These are phyloP conservation scores for Sphaceloma murrayae DNA, from an alignment of 2,329 filamentous ascomycete species.

Conservation along the genomic window DNA sequence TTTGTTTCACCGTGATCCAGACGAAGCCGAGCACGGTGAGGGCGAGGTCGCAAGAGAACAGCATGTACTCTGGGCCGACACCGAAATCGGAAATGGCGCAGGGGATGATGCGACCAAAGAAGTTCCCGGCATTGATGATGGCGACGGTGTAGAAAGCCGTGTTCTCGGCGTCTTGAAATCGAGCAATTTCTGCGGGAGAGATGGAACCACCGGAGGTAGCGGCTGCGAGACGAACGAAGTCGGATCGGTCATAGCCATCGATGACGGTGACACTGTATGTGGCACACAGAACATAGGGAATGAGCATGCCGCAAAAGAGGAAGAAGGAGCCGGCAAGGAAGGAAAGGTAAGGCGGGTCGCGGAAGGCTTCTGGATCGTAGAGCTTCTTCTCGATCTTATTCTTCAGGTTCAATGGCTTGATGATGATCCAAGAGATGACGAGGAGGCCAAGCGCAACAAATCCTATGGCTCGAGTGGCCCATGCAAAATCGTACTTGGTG, in stretches of 20 bases:
- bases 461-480: constrained; percentile 52
- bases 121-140: constrained; percentile 56
- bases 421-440: constrained; percentile 18
- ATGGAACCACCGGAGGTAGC: background rate
- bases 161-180: background rate
- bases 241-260: constrained; percentile 40
- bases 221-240: constrained; percentile 10
- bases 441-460: constrained; percentile 47
- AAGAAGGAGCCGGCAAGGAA: constrained; percentile 43
- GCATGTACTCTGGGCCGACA: constrained; percentile 47
- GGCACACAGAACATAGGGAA: constrained; percentile 51
- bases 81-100: constrained; percentile 49
- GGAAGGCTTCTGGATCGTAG: constrained; percentile 37
- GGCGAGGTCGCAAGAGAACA: constrained; percentile 35
- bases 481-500: constrained; percentile 50
- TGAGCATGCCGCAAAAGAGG: constrained; percentile 34
- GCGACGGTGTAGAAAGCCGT: constrained; percentile 59
- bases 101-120: constrained; percentile 49
- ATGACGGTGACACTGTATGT: constrained; percentile 46
- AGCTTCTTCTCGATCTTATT: constrained; percentile 32
- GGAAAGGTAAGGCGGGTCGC: constrained; percentile 38
- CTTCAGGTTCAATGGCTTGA: constrained; percentile 13
- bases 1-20: constrained; percentile 22
- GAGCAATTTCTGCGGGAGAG: background rate
- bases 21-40: constrained; percentile 28